Base-by-base conservation (phyloP, 805 yeast species). In the Danielia oregonensis region DNA sequence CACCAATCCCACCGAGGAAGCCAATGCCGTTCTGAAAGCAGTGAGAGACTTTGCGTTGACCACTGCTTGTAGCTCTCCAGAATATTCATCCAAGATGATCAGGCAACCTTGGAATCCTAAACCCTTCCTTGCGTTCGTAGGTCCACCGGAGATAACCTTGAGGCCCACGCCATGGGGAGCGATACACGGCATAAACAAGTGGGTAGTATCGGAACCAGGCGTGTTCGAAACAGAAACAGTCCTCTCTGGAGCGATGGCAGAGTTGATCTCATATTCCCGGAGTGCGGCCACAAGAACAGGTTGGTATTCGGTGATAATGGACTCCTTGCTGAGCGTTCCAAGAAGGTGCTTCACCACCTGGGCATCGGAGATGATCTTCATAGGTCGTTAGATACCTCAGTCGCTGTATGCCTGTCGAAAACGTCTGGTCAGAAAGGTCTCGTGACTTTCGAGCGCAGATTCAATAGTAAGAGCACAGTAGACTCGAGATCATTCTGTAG, bases 11-110 rank as follows among this genome's bases (percentile, higher is more conserved):
- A 78, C 50, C 5, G 72, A 62, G 17, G 77, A 69, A 17, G 78
- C 74, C 36, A 80, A 58, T 0, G 85, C 85, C 3, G 87, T 80
- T 49, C 86, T 65, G 42, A 79, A 78, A 0, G 82, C 86, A 2
- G 86, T 80, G 24, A 79, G 52, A 1, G 78, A 66, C 33, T 64
- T 63, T 2, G 82, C 86, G 46, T 77, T 78, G 24, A 80, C 50
- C 3, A 79, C 58, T 3, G 82, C 86, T 7, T 54, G 31, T 6
- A 77, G 52, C 18, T 59, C 61, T 2, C 86, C 87, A 17, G 70
- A 69, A 5, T 49, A 42, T 29, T 72, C 70, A 43, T 78, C 73
- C 17, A 79, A 43, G 8, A 79, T 61, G 17, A 72, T 51, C 2
- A 79, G 70, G 5, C 73, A 61, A 1, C 86, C 87, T 18, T 69